A percentile compares a stretch with the other conserved stretches of the same genome.
These are phyloP conservation scores for Colletotrichum godetiae DNA, from an alignment of 2,329 filamentous ascomycete genomes.

Conservation along the genomic window DNA sequence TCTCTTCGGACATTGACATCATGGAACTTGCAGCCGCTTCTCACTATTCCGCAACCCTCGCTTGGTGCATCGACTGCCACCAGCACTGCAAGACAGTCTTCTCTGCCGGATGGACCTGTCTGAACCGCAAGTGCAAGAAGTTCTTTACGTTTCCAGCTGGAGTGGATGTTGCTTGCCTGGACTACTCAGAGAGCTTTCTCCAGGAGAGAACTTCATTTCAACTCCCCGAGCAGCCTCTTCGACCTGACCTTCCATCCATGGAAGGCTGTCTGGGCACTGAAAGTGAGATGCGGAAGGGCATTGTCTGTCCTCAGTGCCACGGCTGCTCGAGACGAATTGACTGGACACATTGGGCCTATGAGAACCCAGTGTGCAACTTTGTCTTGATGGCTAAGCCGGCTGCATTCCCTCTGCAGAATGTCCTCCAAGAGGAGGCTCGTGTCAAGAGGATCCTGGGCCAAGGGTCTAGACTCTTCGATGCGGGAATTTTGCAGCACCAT, in stretches of 20 bases:
- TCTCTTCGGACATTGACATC: slow-evolving; percentile 2
- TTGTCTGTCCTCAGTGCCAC: slow-evolving; percentile 73
- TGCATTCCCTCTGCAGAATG: slow-evolving; percentile 35
- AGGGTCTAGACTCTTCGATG: background rate
- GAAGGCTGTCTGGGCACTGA: slow-evolving; percentile 56
- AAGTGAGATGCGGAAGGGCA: slow-evolving; percentile 66
- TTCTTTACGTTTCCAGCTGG: slow-evolving; percentile 59
- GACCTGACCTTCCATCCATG: slow-evolving; percentile 49
- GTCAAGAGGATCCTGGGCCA: background rate
- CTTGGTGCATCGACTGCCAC: slow-evolving; percentile 48
- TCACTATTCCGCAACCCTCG: slow-evolving; percentile 9
- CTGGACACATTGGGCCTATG: slow-evolving; percentile 74
- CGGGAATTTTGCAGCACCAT: slow-evolving; percentile 35
- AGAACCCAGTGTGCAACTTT: slow-evolving; percentile 62
- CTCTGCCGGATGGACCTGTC: slow-evolving; percentile 44
- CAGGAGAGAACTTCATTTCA: slow-evolving; percentile 59
- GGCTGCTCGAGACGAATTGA: slow-evolving; percentile 69
- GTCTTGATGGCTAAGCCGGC: slow-evolving; percentile 45
- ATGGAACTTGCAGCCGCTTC: slow-evolving; percentile 28
- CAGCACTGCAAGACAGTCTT: slow-evolving; percentile 50
- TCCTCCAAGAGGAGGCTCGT: slow-evolving; percentile 34
- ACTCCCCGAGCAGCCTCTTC: slow-evolving; percentile 48
- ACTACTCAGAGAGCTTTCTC: slow-evolving; percentile 69
- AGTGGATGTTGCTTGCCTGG: slow-evolving; percentile 45
- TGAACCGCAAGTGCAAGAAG: slow-evolving; percentile 51